Conservation (phyloP, 2,329 filamentous ascomycete genomes). For the Furcasterigmium furcatum region DNA sequence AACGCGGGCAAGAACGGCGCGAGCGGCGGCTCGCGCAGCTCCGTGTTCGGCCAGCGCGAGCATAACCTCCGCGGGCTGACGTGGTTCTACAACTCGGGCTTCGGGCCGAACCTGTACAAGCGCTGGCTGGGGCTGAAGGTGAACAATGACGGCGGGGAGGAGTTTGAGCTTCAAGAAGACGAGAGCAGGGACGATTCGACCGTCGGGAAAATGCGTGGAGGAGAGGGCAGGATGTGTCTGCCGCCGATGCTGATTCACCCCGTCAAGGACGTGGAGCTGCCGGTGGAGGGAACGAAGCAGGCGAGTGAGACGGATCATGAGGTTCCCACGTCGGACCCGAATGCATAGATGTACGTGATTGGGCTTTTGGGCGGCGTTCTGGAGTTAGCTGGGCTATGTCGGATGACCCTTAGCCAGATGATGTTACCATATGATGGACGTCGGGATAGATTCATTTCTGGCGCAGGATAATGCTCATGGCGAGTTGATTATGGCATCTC, state of each 20-base stretch:
- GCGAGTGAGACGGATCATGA: constrained; percentile 28
- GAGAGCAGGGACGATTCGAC: constrained; percentile 44
- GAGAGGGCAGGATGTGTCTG: constrained; percentile 85
- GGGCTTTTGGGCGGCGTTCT: constrained; percentile 8
- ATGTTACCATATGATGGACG: background rate
- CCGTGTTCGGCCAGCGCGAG: constrained; percentile 79
- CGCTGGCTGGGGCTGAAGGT: constrained; percentile 83
- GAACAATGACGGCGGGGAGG: constrained; percentile 74
- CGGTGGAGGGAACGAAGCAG: constrained; percentile 54
- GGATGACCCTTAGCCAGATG: background rate
- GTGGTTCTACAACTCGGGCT: constrained; percentile 89
- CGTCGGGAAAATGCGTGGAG: constrained; percentile 55
- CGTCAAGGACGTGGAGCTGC: constrained; percentile 70
- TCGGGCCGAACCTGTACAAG: constrained; percentile 76
- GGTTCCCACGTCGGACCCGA: constrained; percentile 48
- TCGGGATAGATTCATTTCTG: constrained; percentile 5
- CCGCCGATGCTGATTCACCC: constrained; percentile 89
- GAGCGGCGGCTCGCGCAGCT: constrained; percentile 68
- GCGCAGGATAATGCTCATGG: constrained; percentile 12
- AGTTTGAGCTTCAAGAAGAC: constrained; percentile 64
- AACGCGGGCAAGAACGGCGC: constrained; percentile 77
- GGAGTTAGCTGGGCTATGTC: constrained; percentile 8
- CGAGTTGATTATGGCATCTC: background rate
- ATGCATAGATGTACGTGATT: constrained; percentile 22
- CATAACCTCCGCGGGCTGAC: constrained; percentile 84